Evolutionary conservation across 257 asterid species (phyloP).

Genomic region (Penstemon eatonii): DNA sequence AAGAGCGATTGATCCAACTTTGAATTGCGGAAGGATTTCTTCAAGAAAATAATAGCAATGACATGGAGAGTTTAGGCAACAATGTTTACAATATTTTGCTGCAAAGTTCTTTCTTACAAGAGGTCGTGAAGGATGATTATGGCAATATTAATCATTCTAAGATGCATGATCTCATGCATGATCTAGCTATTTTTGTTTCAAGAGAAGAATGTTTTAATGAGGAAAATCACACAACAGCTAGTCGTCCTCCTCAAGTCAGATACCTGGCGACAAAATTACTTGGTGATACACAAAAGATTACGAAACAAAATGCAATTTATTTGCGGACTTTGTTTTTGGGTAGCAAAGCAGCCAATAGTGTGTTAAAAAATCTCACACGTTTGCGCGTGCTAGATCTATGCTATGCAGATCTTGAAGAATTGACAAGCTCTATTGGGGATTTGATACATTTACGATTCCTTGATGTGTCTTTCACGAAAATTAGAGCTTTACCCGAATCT

Average conservation of each 20-base stretch:
- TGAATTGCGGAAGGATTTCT: neutral
- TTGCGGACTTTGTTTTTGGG: constrained; percentile 20
- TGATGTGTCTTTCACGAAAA: too few relatives aligned
- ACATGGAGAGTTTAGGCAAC: neutral
- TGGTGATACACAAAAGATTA: too few relatives aligned
- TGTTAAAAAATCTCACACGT: constrained; percentile 2
- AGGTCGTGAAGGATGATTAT: neutral
- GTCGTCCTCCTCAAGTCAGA: too few relatives aligned
- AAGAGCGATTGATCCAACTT: too few relatives aligned
- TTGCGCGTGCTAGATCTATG: constrained; percentile 6
- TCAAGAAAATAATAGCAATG: neutral
- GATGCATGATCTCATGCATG: too few relatives aligned
- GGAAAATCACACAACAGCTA: too few relatives aligned
- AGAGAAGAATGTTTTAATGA: too few relatives aligned
- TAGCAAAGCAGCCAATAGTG: neutral
- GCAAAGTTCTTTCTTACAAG: neutral
- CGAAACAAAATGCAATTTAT: neutral
- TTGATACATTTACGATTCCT: too few relatives aligned
- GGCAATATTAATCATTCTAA: neutral
- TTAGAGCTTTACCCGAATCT: too few relatives aligned
- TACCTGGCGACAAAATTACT: too few relatives aligned
- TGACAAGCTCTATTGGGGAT: too few relatives aligned
- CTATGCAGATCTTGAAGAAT: too few relatives aligned
- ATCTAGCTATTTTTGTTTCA: neutral
- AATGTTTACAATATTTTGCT: neutral